Evolutionary conservation across 2,329 filamentous ascomycete genomes (phyloP), one percentile per base, ranked within the genome.

Genomic region (Venturia asperata): DNA sequence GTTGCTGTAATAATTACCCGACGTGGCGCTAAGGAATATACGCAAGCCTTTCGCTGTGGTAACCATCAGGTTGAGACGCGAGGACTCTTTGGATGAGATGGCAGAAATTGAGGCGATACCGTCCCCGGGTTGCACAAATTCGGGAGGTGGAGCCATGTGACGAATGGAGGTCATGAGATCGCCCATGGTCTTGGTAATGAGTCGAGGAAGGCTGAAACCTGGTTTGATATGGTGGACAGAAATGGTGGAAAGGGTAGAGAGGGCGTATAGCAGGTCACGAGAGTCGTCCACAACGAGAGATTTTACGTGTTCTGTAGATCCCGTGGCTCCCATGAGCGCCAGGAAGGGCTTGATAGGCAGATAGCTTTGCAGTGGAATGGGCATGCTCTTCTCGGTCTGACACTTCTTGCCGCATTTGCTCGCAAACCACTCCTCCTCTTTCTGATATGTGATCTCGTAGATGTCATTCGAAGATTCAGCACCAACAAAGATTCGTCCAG

Each of bases 371-470:
- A 68, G 63, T 13, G 72, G 67, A 27, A 74, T 64, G 21, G 72
- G 69, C 80, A 90, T 87, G 42, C 88, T 87, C 3, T 85, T 86
- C 74, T 85, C 88, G 61, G 88, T 93, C 74, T 97, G 94, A 73
- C 95, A 95, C 68, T 93, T 87, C 77, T 92, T 96, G 67, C 88
- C 87, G 74, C 91, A 95, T 69, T 89, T 85, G 75, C 87, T 92
- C 64, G 90, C 88, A 74, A 99, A 99, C 94, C 94, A 99, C 70
- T 90, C 89, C 77, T 99, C 94, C 75, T 97, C 92, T 72, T 96
- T 92, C 76, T 97, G 93, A 74, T 99, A 99, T 70, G 89, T 92
- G 64, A 99, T 84, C 77, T 99, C 94, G 74, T 94, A 91, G 61
- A 99, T 86, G 71, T 97, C 92, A 68, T 91, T 91, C 69, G 93